These are phyloP conservation scores for Kodamaea derodonti DNA, from an alignment of 1,139 yeast genomes.

Conservation along the genomic window DNA sequence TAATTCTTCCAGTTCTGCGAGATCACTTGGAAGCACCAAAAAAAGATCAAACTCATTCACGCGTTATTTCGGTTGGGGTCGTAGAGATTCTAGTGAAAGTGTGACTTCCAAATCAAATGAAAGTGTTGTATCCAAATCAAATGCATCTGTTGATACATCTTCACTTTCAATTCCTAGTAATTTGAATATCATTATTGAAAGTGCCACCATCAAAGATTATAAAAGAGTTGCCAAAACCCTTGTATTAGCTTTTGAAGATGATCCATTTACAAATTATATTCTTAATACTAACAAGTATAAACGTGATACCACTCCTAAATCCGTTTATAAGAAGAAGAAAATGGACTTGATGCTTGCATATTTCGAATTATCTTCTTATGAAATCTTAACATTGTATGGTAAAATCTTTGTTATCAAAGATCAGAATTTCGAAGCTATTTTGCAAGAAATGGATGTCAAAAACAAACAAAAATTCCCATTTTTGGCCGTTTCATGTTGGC, in stretches of 20 bases:
- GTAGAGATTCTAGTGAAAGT: not conserved
- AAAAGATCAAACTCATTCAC: constrained; percentile 5
- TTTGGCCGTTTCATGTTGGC: constrained; percentile 40
- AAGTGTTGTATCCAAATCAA: not conserved
- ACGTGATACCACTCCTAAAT: constrained; percentile 14
- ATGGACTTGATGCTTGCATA: constrained; percentile 34
- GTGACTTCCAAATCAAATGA: not conserved
- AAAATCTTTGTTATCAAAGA: constrained; percentile 32
- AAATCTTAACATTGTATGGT: constrained; percentile 33
- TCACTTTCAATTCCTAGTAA: constrained; percentile 17
- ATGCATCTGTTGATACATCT: not conserved
- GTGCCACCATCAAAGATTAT: constrained; percentile 31
- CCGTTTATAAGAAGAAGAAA: constrained; percentile 24
- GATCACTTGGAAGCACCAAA: not conserved
- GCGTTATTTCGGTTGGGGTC: constrained; percentile 2
- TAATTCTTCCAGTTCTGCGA: not conserved
- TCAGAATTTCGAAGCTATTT: constrained; percentile 22
- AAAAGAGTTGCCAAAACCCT: constrained; percentile 39
- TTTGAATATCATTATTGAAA: constrained; percentile 28
- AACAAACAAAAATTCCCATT: constrained; percentile 21
- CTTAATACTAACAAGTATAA: constrained; percentile 28
- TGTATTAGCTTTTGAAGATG: constrained; percentile 34
- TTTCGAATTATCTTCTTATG: constrained; percentile 36
- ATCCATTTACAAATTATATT: constrained; percentile 40
- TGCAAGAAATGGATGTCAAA: constrained; percentile 22